A percentile compares a stretch with the other conserved stretches of the same genome.
Evolutionary conservation across 106 monocot genomes (phyloP).

Genomic region (Iris macrosiphon): DNA sequence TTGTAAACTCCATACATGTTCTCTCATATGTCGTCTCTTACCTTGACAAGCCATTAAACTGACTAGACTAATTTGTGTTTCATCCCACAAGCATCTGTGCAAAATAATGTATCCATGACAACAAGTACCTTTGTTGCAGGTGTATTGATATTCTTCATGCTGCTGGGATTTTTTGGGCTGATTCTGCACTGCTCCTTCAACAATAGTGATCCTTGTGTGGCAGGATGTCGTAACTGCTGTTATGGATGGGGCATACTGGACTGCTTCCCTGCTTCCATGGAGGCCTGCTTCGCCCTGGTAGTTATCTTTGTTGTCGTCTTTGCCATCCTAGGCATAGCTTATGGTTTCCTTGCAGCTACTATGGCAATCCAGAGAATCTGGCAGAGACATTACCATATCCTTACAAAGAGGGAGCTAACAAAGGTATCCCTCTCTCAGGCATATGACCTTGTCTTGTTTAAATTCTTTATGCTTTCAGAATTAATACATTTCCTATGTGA

Average conservation of each 20-base stretch:
- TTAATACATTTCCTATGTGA: neutral
- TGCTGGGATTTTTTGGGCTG: constrained; percentile 85
- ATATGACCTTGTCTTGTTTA: neutral
- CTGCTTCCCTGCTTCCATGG: constrained; percentile 86
- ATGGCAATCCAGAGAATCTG: constrained; percentile 93
- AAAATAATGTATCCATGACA: neutral
- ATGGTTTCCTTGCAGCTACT: constrained; percentile 84
- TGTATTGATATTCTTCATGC: constrained; percentile 76
- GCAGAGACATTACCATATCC: constrained; percentile 97
- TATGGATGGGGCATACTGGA: constrained; percentile 96
- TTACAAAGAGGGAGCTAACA: constrained; percentile 93
- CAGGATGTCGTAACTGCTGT: constrained; percentile 83
- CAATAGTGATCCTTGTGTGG: constrained; percentile 70
- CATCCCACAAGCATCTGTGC: too few species aligned
- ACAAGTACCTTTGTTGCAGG: constrained; percentile 29
- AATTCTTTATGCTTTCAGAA: neutral
- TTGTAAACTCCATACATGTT: too few species aligned
- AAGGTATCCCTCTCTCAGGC: constrained; percentile 36
- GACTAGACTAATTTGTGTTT: too few species aligned
- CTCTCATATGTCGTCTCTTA: too few species aligned
- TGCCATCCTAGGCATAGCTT: constrained; percentile 80
- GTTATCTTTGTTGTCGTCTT: constrained; percentile 82
- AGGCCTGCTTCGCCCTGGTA: constrained; percentile 75
- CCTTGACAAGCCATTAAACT: too few species aligned
- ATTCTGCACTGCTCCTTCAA: constrained; percentile 73